Evolutionary conservation across 2,329 filamentous ascomycete genomes (phyloP).

Genomic region (Boeremia lycopersici): DNA sequence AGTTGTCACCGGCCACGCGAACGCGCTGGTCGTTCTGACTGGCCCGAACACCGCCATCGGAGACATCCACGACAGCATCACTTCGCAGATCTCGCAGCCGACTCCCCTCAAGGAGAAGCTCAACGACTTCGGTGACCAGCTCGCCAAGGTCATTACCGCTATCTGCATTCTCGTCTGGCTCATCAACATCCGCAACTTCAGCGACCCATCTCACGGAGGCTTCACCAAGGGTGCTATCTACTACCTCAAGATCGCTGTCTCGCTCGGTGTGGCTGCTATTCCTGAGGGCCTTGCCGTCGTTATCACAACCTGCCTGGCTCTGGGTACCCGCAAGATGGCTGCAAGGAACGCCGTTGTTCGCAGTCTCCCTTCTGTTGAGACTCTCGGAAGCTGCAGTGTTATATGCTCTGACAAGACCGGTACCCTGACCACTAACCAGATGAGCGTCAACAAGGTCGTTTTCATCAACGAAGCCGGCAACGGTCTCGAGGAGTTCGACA

Average conservation of each 20-base stretch:
- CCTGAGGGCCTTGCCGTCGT: constrained; percentile 97
- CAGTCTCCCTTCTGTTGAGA: constrained; percentile 95
- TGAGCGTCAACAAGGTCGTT: constrained; percentile 95
- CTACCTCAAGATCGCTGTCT: constrained; percentile 99
- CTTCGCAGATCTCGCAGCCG: constrained; percentile 94
- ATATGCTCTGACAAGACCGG: constrained; percentile 99
- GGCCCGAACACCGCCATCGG: constrained; percentile 92
- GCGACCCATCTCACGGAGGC: constrained; percentile 87
- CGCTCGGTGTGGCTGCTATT: constrained; percentile 95
- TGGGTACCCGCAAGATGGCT: constrained; percentile 98
- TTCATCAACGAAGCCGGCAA: constrained; percentile 76
- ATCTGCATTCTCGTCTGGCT: constrained; percentile 98
- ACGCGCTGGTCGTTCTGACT: constrained; percentile 87
- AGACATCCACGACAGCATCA: constrained; percentile 98
- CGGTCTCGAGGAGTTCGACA: constrained; percentile 81
- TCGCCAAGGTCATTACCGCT: constrained; percentile 97
- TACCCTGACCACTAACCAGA: constrained; percentile 97
- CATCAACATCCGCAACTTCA: constrained; percentile 98
- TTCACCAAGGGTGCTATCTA: constrained; percentile 98
- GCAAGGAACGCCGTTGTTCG: constrained; percentile 97
- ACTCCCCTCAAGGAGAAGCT: constrained; percentile 98
- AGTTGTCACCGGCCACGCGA: constrained; percentile 91
- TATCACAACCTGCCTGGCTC: constrained; percentile 95
- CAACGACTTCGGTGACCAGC: constrained; percentile 93
- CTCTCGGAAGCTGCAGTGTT: constrained; percentile 96